Base-by-base conservation (phyloP, 495 filamentous ascomycete species). In the Hypoxylon intermedium region DNA sequence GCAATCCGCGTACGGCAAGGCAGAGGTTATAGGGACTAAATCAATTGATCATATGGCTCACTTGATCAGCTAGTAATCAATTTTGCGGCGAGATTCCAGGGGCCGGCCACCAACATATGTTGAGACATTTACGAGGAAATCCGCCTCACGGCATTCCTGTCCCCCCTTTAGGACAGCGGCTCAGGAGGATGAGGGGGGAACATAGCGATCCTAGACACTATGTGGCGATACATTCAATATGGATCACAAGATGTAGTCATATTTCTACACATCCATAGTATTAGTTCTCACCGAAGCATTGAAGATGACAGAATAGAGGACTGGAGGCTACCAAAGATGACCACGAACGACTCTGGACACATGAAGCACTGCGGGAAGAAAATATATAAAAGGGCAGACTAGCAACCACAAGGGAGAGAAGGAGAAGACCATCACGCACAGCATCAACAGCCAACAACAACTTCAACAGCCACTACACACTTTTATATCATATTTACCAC, bases 241-340 rank as follows among this genome's bases (percentile, higher is more conserved):
- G 21, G 15, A 40, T 40, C 50, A 65, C 45, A 38, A 47, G 61
- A 46, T 65, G 26, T 24, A 3, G 50, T 59, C 61, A 59, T 20
- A n/a, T 38, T 45, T 12, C 15, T 51, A 36, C 40, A 26, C 9
- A 26, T 26, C 24, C 4, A 3, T 38, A 23, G 30, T 12, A 48
- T 46, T 53, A 59, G 50, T 30, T 42, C 49, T 47, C 45, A 51
- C 20, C 21, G 28, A 50, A 2, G 9, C 12, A 41, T 28, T 23
- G 21, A 12, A 9, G 38, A 42, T 36, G 9, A n/a, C 45, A 6
- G 9, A 34, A 23, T 23, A 1, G 24, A 18, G 45, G 11, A 34
- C 19, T 9, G 9, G 16, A 15, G 19, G 13, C 3, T 24, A 43
- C 15, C 37, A 4, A 30, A 20, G 33, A 44, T 15, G 6, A 2